Evolutionary conservation across 164 flowering plant genomes (phyloP), one percentile per base, ranked within the genome.

Genomic region (Macadamia integrifolia): DNA sequence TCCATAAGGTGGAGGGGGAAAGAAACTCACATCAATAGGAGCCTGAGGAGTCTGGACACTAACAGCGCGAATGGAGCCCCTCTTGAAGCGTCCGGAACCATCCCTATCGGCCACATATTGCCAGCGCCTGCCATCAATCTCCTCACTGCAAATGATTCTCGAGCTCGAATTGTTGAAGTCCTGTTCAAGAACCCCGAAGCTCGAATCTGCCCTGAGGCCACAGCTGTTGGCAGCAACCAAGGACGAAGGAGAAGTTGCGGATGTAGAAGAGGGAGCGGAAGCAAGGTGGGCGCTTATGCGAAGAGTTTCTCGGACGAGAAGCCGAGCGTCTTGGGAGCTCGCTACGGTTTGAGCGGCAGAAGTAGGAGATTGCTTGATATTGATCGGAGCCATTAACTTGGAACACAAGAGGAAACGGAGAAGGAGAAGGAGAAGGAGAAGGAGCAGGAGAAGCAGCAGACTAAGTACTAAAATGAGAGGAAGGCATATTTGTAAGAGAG

Each of bases 251-350:
- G 53, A 49, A 5, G 53, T 3, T 5, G 6, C 53, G 11, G 53
- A 49, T 10, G 53, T 49, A 49, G 53, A 61, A 30, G 71, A 42
- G 50, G 87, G 72, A 14, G 89, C 76, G 0, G 94, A 83, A 5
- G 97, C 98, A 11, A 93, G 81, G 64, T 81, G 81, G 49, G 98
- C 97, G 68, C 91, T 86, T 50, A 93, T 83, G 4, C 97, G 87
- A 50, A 93, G 78, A 46, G 98, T 89, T 71, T 91, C 98, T 9
- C 97, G 86, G 48, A 86, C 88, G 35, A 90, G 90, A 30, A 88
- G 74, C n/a, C 86, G 79, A 6, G 90, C 86, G 40, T 87, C 93
- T 69, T 77, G 81, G 0, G 83, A 67, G 40, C 71, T 62, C 8
- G 79, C 61, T n/a, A 80, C 67, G 31, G 85, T 66, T 60, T 77